Evolutionary conservation across 768 basidiomycete genomes (phyloP).

Genomic region (Tulasnella sp.): DNA sequence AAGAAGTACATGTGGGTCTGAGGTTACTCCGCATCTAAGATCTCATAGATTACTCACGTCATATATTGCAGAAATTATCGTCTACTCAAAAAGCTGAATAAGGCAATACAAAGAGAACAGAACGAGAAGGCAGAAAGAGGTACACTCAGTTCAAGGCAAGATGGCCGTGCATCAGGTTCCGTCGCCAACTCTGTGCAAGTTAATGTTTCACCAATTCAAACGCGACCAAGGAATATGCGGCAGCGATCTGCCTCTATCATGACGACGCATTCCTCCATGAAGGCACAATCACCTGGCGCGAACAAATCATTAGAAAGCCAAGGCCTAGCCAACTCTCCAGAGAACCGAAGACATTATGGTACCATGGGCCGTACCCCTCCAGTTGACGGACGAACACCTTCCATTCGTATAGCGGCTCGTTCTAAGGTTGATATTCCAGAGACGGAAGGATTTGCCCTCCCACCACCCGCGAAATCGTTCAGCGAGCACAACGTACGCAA

Average conservation of each 20-base stretch:
- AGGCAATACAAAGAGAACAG: constrained; percentile 38
- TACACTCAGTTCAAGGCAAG: background rate
- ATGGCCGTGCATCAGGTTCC: background rate
- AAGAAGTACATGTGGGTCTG: constrained; percentile 48
- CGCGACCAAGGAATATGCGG: background rate
- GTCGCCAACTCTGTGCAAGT: background rate
- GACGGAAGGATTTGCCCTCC: constrained; percentile 7
- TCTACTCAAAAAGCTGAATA: constrained; percentile 53
- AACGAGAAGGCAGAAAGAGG: constrained; percentile 17
- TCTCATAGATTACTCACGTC: too few species aligned
- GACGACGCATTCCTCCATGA: background rate
- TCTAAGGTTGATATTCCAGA: background rate
- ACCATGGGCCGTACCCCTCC: constrained; percentile 16
- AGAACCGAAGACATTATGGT: constrained; percentile 14
- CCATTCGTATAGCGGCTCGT: too few species aligned
- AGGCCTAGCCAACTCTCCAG: background rate
- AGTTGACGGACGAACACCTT: background rate
- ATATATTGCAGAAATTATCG: constrained; percentile 54
- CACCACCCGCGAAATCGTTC: constrained; percentile 15
- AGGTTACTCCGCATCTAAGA: background rate
- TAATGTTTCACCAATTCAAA: background rate
- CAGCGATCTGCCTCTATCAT: background rate
- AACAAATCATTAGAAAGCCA: too few species aligned
- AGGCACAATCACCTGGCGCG: too few species aligned
- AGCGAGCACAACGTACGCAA: constrained; percentile 10